Percentiles rank a stretch among this genome's conserved stretches.
Conservation (phyloP, 2,329 filamentous ascomycete genomes). For the Gnomoniopsis smithogilvyi region DNA sequence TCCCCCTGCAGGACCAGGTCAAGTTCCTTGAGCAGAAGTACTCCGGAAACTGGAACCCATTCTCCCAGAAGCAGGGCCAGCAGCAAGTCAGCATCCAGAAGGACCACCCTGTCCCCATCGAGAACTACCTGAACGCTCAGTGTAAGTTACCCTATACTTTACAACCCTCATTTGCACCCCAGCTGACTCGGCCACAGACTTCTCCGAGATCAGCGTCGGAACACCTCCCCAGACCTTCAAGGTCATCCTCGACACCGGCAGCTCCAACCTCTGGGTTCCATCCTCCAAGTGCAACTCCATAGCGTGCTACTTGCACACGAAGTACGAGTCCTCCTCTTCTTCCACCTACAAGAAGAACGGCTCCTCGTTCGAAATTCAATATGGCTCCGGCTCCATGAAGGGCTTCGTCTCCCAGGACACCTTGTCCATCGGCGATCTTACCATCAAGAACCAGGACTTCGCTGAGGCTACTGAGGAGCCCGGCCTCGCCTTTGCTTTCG, state of each 20-base stretch:
- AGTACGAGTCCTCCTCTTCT: conserved; percentile 89
- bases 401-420: conserved; percentile 91
- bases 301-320: conserved; percentile 95
- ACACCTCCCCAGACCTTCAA: conserved; percentile 95
- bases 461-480: conserved; percentile 95
- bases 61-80: conserved; percentile 13
- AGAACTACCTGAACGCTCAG: conserved; percentile 98
- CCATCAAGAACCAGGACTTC: conserved; percentile 86
- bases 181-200: conserved; percentile 60
- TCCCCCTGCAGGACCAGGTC: conserved; percentile 78
- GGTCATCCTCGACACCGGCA: conserved; percentile 96
- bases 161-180: background rate
- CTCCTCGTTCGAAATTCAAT: conserved; percentile 85
- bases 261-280: conserved; percentile 98
- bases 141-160: conserved; percentile 60
- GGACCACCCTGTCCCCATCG: conserved; percentile 81
- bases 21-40: conserved; percentile 92
- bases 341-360: conserved; percentile 94
- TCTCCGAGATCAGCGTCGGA: conserved; percentile 92
- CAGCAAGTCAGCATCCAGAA: conserved; percentile 12
- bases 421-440: conserved; percentile 83
- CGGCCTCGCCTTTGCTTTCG: conserved; percentile 95
- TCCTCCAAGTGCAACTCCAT: conserved; percentile 89
- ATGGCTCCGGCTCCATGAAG: conserved; percentile 90
- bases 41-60: conserved; percentile 56